Evolutionary conservation across 2,329 filamentous ascomycete genomes (phyloP), one percentile per base, ranked within the genome.

Genomic region (Aspergillus chevalieri): DNA sequence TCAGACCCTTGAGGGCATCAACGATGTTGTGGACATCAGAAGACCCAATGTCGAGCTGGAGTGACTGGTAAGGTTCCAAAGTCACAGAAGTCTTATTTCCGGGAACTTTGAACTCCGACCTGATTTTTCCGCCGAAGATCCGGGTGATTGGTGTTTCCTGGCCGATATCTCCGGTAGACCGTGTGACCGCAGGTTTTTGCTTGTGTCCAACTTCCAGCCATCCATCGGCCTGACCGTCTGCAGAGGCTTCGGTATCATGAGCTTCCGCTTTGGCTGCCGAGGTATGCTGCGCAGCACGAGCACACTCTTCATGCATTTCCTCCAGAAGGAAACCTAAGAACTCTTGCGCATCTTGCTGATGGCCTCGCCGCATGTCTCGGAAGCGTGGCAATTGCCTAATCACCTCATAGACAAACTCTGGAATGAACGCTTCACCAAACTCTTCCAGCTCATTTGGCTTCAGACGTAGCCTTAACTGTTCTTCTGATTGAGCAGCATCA

Each of bases 271-370:
- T 69, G 2, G 69, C 62, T 50, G 66, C 56, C 22, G 69, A 65
- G 5, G 74, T 72, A 49, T 73, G 74, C 55, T 81, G 81, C 74
- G 94, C 87, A 43, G 92, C 84, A 50, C 84, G 79, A 14, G 84
- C 82, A 65, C 91, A 96, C 68, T 98, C 93, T 56, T 97, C 91
- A 60, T 96, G 91, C 30, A 98, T 81, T 44, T 89, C 89, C 63
- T 95, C 91, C 3, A 98, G 78, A 30, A 98, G 76, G 66, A 97
- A 95, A 0, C 91, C 92, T 21, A 98, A 76, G 59, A 98, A 98
- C 64, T 98, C 93, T 65, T 98, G 90, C 1, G 93, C 93, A 72
- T 98, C 93, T 75, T 98, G 92, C 67, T 98, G 93, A 61, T 96
- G 92, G 14, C 93, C 93, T 52, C 90, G 87, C 85, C 87, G 85